These are phyloP conservation scores for Alisma plantagoaquatica DNA, from an alignment of 106 monocot species.

Conservation along the genomic window DNA sequence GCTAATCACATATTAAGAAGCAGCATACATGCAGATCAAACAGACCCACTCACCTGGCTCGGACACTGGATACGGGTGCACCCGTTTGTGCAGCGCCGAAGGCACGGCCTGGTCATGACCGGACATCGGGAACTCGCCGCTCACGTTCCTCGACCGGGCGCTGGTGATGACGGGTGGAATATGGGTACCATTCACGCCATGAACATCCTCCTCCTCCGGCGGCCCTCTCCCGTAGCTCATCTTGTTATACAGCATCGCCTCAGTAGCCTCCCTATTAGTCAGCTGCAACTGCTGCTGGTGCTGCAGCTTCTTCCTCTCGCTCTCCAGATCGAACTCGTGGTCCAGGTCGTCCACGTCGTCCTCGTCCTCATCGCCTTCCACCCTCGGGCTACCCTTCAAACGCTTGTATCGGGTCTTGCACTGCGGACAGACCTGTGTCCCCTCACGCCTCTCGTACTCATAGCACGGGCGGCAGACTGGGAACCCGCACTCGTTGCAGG, in stretches of 20 bases:
- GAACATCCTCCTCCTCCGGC: constrained; percentile 39
- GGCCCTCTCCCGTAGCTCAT: constrained; percentile 93
- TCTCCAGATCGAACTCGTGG: constrained; percentile 79
- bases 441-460: constrained; percentile 89
- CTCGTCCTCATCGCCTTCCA: constrained; percentile 90
- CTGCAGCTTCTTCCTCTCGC: constrained; percentile 31
- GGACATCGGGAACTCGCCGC: constrained; percentile 50
- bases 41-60: constrained; percentile 41
- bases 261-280: constrained; percentile 46
- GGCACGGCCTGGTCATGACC: constrained; percentile 41
- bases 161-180: constrained; percentile 65
- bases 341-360: constrained; percentile 92
- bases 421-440: constrained; percentile 72
- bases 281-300: constrained; percentile 12
- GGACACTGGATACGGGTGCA: constrained; percentile 76
- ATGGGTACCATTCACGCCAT: constrained; percentile 25
- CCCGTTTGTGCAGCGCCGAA: constrained; percentile 66
- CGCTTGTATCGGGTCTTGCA: constrained; percentile 94
- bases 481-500: constrained; percentile 89
- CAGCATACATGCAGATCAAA: neutral
- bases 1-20: neutral
- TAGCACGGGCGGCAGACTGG: constrained; percentile 87
- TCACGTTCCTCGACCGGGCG: constrained; percentile 49
- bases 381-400: constrained; percentile 93
- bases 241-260: constrained; percentile 87